Evolutionary conservation across 768 basidiomycete genomes (phyloP).

Genomic region (Boletellus emodensis): DNA sequence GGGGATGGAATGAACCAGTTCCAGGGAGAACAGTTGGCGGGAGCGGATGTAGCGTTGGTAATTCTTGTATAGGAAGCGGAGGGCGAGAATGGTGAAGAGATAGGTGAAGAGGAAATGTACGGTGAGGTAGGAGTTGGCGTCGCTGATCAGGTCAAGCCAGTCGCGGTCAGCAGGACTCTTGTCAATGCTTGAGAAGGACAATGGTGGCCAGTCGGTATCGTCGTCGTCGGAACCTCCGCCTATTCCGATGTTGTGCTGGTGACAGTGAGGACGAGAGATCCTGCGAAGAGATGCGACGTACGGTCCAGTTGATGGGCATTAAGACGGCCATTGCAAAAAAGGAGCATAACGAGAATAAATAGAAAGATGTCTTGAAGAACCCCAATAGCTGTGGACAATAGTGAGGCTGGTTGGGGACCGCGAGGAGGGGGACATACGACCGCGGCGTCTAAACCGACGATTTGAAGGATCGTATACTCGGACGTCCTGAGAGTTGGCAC

Average conservation of each 20-base stretch:
- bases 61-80: slow-evolving; percentile 85
- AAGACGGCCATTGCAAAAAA: slow-evolving; percentile 78
- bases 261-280: slow-evolving; percentile 4
- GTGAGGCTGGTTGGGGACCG: neutral
- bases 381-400: slow-evolving; percentile 66
- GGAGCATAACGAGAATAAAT: slow-evolving; percentile 84
- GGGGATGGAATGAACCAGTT: slow-evolving; percentile 91
- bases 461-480: slow-evolving; percentile 91
- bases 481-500: slow-evolving; percentile 86
- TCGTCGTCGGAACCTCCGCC: slow-evolving; percentile 46
- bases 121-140: slow-evolving; percentile 85
- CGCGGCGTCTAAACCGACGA: slow-evolving; percentile 94
- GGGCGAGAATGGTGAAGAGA: slow-evolving; percentile 81
- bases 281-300: slow-evolving; percentile 33
- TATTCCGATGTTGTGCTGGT: slow-evolving; percentile 67
- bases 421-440: slow-evolving; percentile 58
- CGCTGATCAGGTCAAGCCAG: slow-evolving; percentile 87
- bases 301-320: slow-evolving; percentile 94
- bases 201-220: slow-evolving; percentile 46
- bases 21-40: slow-evolving; percentile 90
- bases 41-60: slow-evolving; percentile 86
- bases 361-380: slow-evolving; percentile 94
- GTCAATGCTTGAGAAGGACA: slow-evolving; percentile 20
- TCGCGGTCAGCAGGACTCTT: slow-evolving; percentile 39
- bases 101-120: slow-evolving; percentile 93